Evolutionary conservation across 768 basidiomycete genomes (phyloP), one percentile per base, ranked within the genome.

Genomic region (Psilocybe sp.): DNA sequence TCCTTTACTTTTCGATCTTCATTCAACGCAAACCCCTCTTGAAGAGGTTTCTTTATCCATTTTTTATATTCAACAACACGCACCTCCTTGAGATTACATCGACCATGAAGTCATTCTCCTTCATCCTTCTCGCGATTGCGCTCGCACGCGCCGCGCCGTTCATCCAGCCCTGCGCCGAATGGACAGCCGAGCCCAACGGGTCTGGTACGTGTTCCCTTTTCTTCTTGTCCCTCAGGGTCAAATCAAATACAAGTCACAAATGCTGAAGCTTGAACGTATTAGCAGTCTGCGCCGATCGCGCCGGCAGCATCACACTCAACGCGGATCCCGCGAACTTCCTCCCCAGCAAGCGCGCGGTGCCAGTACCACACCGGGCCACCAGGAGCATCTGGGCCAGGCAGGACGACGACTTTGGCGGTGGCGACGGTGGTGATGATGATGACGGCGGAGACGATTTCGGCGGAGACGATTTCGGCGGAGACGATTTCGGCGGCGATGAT

Each of bases 361-460:
- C 23, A 28, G 23, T 28, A 7, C 4, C 23, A 7, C 23, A 28
- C 7, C 7, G n/a, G n/a, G 23, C 46, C 18, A 35, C 54, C 11
- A 53, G 42, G 37, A 52, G 55, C 41, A 49, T 60, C 16, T 47
- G 55, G 37, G 53, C 56, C 8, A 50, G 59, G 44, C 59, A 60
- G 47, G 59, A 60, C 40, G 59, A 60, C 32, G 59, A 45, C 44
- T 53, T 50, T 32, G 59, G 48, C 46, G 47, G 52, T 14, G 31
- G 32, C 32, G 45, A 37, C 36, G 47, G 43, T 3, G 45, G 18
- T 16, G 16, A 41, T 34, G 49, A 15, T 16, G 39, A 32, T 11
- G 50, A 46, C 37, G 46, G 43, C 15, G 33, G 32, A 31, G 35
- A 20, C 34, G 40, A 40, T n/a, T n/a, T n/a, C n/a, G n/a, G n/a